Base-by-base conservation (phyloP, 2,329 filamentous ascomycete genomes). In the Elsinoe arachidis region DNA sequence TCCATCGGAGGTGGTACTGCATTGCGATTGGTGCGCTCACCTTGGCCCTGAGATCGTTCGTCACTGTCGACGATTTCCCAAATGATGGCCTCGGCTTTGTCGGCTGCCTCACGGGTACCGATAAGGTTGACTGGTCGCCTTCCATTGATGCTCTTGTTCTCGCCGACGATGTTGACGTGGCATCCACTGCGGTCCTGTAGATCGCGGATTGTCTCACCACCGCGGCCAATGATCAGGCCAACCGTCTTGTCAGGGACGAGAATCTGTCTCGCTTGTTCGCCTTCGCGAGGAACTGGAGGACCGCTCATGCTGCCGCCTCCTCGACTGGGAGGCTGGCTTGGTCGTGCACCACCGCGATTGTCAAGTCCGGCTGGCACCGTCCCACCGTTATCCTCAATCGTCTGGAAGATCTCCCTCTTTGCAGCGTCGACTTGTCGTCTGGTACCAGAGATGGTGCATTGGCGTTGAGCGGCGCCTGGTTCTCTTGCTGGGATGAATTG, bases 61-160 rank as follows among this genome's bases (percentile, higher is more conserved):
- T 96, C 90, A 72, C 89, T 95, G 64, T 96, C 90, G 55, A 96
- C 90, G 68, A 96, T 95, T 69, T 96, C 90, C 75, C 95, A 84
- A 64, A 96, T 96, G 61, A 92, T 76, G 63, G 93, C 87, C 73
- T 93, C 92, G 38, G 90, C 90, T 61, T 83, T 81, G 47, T 83
- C 83, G 51, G 89, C 86, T 55, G 89, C 85, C 65, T 85, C 81
- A 41, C 81, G 81, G 41, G 85, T 84, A 59, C 90, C 90, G 64
- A 95, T 95, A 51, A 96, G 79, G 69, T 96, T 96, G 61, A 96
- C 90, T 26, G 91, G 90, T 53, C 90, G 84, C 61, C 95, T 78
- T 44, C 90, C 90, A 68, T 95, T 95, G 63, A 95, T 82, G 68
- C 89, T 95, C 78, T 95, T 95, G 63, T 89, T 89, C 74, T 96